Evolutionary conservation across 2,329 filamentous ascomycete genomes (phyloP).

Genomic region (Colletotrichum lentis): DNA sequence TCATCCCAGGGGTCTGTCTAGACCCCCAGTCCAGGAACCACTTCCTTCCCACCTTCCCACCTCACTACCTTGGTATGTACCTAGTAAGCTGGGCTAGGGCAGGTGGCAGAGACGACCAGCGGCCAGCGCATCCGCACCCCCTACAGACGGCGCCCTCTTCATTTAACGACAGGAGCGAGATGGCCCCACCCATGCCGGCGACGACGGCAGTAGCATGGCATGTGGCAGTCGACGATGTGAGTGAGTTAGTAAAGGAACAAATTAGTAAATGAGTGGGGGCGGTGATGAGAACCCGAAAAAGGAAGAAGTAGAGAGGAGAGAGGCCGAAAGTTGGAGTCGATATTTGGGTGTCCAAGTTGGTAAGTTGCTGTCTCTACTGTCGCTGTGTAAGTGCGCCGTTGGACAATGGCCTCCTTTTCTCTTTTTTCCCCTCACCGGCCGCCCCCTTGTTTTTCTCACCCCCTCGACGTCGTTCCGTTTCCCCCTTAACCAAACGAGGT

Average conservation of each 20-base stretch:
- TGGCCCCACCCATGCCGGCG: conserved; percentile 23
- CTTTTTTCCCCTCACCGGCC: background rate
- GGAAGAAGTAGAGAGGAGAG: too few species aligned
- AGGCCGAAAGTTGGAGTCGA: too few species aligned
- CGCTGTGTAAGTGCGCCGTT: background rate
- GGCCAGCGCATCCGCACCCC: conserved; percentile 23
- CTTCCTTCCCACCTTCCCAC: conserved; percentile 3
- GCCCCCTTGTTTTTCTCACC: background rate
- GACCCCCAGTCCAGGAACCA: background rate
- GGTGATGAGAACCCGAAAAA: background rate
- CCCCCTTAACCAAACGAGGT: conserved; percentile 7
- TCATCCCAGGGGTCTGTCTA: background rate
- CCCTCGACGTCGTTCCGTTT: background rate
- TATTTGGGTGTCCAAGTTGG: too few species aligned
- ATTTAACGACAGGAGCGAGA: conserved; percentile 30
- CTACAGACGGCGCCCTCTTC: conserved; percentile 34
- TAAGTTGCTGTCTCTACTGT: background rate
- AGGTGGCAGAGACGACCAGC: conserved; percentile 3
- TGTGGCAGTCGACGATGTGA: conserved; percentile 2
- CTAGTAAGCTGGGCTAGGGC: conserved; percentile 7
- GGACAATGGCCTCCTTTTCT: background rate
- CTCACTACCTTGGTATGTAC: too few species aligned
- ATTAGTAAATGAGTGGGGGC: background rate
- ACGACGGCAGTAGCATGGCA: conserved; percentile 4
- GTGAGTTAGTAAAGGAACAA: background rate